phyloP scores from a whole-genome alignment of 139 green algal species.

The Chlorella sp. region DNA sequence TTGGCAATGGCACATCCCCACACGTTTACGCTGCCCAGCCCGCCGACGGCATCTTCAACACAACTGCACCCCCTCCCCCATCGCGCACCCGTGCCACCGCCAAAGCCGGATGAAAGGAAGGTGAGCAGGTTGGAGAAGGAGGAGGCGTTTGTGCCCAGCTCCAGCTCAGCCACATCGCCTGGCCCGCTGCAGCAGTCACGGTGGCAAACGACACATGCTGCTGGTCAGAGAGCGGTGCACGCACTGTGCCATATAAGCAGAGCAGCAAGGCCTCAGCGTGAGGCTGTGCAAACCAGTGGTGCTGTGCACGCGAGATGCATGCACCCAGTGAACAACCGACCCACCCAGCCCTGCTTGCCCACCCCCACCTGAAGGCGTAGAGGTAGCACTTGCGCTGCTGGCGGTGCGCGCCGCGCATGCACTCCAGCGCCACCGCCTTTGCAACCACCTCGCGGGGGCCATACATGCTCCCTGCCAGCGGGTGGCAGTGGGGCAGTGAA shows the following conservation, averaged over 20 bases:
- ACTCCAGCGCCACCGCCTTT: conserved; percentile 93
- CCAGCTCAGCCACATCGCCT: conserved; percentile 85
- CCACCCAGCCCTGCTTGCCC: neutral
- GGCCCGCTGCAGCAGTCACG: conserved; percentile 45
- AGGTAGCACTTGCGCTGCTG: conserved; percentile 85
- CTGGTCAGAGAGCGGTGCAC: neutral
- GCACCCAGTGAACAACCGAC: conserved; percentile 54
- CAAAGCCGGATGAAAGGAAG: conserved; percentile 81
- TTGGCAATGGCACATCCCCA: too few relatives aligned
- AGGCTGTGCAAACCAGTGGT: neutral
- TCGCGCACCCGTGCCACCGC: conserved; percentile 57
- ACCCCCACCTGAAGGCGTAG: conserved; percentile 82
- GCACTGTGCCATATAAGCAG: neutral
- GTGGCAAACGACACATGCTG: neutral
- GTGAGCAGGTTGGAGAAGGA: conserved; percentile 74
- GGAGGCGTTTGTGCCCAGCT: conserved; percentile 69
- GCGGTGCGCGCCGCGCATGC: conserved; percentile 82
- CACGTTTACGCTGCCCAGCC: too few relatives aligned
- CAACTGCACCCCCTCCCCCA: neutral
- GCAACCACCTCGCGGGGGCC: conserved; percentile 86
- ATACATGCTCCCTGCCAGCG: conserved; percentile 47
- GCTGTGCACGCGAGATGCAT: neutral
- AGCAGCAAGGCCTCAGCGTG: neutral
- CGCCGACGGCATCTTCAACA: too few relatives aligned
- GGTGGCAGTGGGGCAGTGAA: neutral